phyloP scores from a whole-genome alignment of 805 yeast genomes.

The Candida ovalis region DNA sequence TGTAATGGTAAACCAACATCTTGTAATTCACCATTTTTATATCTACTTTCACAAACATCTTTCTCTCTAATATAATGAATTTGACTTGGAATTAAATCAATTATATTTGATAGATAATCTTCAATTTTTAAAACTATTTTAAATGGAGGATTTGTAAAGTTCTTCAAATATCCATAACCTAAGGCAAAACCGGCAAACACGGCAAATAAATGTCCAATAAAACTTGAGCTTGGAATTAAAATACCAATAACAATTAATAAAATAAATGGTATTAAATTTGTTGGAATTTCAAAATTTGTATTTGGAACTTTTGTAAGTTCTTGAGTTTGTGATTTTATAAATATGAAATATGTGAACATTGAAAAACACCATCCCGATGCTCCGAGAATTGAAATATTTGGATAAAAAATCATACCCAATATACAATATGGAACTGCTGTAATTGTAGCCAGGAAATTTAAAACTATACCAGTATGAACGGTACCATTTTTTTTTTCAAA shows the following conservation, averaged over 20 bases:
- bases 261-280: constrained; percentile 54
- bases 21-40: constrained; percentile 10
- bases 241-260: constrained; percentile 46
- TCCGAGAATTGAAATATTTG: constrained; percentile 55
- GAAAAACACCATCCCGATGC: constrained; percentile 74
- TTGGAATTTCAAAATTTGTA: constrained; percentile 46
- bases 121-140: constrained; percentile 65
- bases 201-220: constrained; percentile 72
- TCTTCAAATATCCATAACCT: constrained; percentile 51
- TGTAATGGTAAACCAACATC: constrained; percentile 19
- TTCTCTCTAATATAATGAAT: constrained; percentile 59
- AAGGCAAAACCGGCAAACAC: constrained; percentile 62
- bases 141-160: constrained; percentile 63
- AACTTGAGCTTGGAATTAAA: constrained; percentile 61
- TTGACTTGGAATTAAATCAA: constrained; percentile 47
- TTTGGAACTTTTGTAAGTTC: constrained; percentile 12
- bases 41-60: constrained; percentile 40
- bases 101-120: constrained; percentile 43
- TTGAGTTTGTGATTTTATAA: constrained; percentile 24
- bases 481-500: constrained; percentile 80
- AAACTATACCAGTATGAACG: constrained; percentile 75
- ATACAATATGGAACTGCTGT: constrained; percentile 63
- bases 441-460: constrained; percentile 65
- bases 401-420: constrained; percentile 47
- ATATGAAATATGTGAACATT: constrained; percentile 58